A percentile compares a stretch with the other conserved stretches of the same genome.
phyloP scores from a whole-genome alignment of 768 basidiomycete species.

The Sarcomyxa edulis region DNA sequence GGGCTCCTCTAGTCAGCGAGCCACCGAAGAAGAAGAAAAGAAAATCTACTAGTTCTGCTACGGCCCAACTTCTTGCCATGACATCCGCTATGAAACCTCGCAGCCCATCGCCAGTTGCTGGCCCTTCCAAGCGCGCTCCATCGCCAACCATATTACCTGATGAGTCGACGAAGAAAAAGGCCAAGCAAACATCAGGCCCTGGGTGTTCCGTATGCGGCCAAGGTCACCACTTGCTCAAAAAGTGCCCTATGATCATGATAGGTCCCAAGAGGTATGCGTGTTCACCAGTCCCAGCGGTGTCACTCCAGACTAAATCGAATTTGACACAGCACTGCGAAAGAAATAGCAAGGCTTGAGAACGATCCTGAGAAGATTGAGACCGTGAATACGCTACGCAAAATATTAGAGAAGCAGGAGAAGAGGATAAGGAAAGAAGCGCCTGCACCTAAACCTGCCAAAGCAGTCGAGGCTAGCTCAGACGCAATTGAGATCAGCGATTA shows the following conservation, averaged over 20 bases:
- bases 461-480: background rate
- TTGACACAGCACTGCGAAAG: constrained; percentile 35
- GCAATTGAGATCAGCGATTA: no score
- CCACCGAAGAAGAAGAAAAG: no score
- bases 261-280: constrained; percentile 50
- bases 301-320: no score
- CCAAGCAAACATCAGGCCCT: constrained; percentile 32
- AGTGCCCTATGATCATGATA: constrained; percentile 49
- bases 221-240: constrained; percentile 40
- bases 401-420: constrained; percentile 9
- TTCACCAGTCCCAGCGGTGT: constrained; percentile 1
- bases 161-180: constrained; percentile 13
- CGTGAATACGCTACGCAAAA: constrained; percentile 28
- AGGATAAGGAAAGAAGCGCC: background rate
- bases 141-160: constrained; percentile 16
- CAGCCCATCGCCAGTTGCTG: no score
- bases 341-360: constrained; percentile 37
- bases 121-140: constrained; percentile 22
- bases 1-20: no score
- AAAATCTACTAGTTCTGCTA: no score
- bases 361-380: constrained; percentile 29
- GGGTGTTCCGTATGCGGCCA: constrained; percentile 45
- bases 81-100: no score
- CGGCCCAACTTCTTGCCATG: no score
- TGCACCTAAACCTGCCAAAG: no score